These are phyloP conservation scores for Ascochyta fabae DNA, from an alignment of 2,329 filamentous ascomycete species.

Conservation along the genomic window DNA sequence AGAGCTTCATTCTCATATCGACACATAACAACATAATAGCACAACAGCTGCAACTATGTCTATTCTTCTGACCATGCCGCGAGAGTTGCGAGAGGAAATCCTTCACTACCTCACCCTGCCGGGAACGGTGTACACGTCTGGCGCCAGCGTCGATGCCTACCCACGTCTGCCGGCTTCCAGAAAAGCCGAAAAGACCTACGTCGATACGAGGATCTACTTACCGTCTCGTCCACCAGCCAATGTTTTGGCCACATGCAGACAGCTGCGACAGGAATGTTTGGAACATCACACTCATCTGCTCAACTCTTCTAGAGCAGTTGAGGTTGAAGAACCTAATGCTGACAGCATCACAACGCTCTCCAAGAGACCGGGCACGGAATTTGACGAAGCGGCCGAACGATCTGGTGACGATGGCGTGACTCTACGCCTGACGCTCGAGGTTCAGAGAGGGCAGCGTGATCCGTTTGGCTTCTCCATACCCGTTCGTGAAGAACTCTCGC, in stretches of 20 bases:
- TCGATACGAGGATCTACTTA: conserved; percentile 40
- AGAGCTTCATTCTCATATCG: not conserved
- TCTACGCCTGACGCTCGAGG: conserved; percentile 36
- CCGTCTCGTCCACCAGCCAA: conserved; percentile 29
- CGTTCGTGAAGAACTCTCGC: conserved; percentile 30
- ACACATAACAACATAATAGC: not conserved
- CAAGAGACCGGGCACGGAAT: conserved; percentile 18
- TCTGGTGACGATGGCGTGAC: conserved; percentile 23
- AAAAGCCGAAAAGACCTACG: conserved; percentile 15
- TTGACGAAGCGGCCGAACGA: conserved; percentile 32
- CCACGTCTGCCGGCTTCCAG: conserved; percentile 13
- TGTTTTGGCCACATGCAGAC: conserved; percentile 33
- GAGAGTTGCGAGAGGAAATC: conserved; percentile 39
- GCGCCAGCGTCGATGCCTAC: conserved; percentile 16
- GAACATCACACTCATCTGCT: conserved; percentile 23
- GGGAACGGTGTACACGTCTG: conserved; percentile 34
- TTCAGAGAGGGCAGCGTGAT: conserved; percentile 22
- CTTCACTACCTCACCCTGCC: conserved; percentile 28
- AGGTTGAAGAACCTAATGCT: not conserved
- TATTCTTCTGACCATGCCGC: conserved; percentile 29
- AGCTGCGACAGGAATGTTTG: conserved; percentile 35
- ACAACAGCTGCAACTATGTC: conserved; percentile 1
- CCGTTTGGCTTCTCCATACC: conserved; percentile 31
- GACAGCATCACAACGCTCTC: conserved; percentile 17
- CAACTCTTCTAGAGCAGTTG: conserved; percentile 6